Conservation (phyloP, 805 yeast species). For the Metschnikowia continentalis region DNA sequence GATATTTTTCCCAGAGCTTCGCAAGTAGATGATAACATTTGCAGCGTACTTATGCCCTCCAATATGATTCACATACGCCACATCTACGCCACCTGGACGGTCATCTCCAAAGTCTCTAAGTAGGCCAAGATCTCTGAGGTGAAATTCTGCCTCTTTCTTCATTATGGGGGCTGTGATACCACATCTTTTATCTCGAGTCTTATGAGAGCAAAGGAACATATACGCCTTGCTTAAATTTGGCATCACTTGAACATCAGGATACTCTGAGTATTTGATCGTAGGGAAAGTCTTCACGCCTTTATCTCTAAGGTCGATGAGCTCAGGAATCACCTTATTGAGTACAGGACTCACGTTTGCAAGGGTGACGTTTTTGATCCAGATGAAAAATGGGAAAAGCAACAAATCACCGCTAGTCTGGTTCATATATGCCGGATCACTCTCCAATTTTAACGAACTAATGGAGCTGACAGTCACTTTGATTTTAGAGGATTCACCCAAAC, state of each 20-base stretch:
- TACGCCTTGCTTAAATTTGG: slow-evolving; percentile 35
- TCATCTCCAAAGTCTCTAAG: slow-evolving; percentile 75
- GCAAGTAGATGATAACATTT: slow-evolving; percentile 72
- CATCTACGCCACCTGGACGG: slow-evolving; percentile 69
- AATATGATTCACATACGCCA: slow-evolving; percentile 74
- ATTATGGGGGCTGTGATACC: slow-evolving; percentile 91
- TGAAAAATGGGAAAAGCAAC: slow-evolving; percentile 67
- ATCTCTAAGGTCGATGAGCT: slow-evolving; percentile 27
- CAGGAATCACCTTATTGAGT: slow-evolving; percentile 42
- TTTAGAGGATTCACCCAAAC: slow-evolving; percentile 19
- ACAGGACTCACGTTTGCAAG: slow-evolving; percentile 41
- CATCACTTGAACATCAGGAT: slow-evolving; percentile 31
- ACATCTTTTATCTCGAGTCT: slow-evolving; percentile 87
- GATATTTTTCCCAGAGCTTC: slow-evolving; percentile 61
- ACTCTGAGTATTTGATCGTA: slow-evolving; percentile 6
- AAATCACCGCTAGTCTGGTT: slow-evolving; percentile 52
- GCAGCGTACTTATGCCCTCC: slow-evolving; percentile 98
- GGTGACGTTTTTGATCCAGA: slow-evolving; percentile 57
- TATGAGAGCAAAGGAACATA: slow-evolving; percentile 82
- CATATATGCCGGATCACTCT: slow-evolving; percentile 40
- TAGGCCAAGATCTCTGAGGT: slow-evolving; percentile 65
- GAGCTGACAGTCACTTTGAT: slow-evolving; percentile 56
- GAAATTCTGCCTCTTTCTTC: slow-evolving; percentile 71
- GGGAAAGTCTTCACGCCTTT: slow-evolving; percentile 8
- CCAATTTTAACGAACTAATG: slow-evolving; percentile 41